Evolutionary conservation across 2,329 filamentous ascomycete genomes (phyloP).

Genomic region (Exophiala lecanii-corni): DNA sequence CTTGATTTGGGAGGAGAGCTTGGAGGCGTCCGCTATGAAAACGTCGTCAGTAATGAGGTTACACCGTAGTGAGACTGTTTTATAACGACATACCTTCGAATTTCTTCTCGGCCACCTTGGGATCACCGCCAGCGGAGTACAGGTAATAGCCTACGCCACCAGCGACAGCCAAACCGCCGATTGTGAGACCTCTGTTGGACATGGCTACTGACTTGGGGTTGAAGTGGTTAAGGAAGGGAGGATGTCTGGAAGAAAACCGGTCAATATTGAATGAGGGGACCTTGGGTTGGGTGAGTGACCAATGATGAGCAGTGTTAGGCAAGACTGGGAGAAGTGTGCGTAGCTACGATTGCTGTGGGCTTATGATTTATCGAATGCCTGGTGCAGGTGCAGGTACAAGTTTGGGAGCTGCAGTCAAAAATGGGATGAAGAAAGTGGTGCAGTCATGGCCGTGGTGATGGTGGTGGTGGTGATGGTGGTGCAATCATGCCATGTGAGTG

Average conservation of each 20-base stretch:
- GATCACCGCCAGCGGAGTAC: slow-evolving; percentile 76
- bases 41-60: no score
- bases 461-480: not conserved
- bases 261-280: slow-evolving; percentile 17
- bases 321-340: no score
- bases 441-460: no score
- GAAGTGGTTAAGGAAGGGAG: slow-evolving; percentile 24
- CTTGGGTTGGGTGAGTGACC: slow-evolving; percentile 3
- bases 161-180: slow-evolving; percentile 59
- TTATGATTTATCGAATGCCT: no score
- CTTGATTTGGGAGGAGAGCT: slow-evolving; percentile 62
- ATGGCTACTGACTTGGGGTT: slow-evolving; percentile 18
- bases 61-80: no score
- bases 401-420: no score
- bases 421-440: no score
- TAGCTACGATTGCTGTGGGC: no score
- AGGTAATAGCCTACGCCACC: slow-evolving; percentile 82
- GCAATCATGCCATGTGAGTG: not conserved
- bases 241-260: slow-evolving; percentile 19
- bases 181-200: slow-evolving; percentile 31
- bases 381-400: no score
- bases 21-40: slow-evolving; percentile 68
- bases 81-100: slow-evolving; percentile 62
- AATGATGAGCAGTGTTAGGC: not conserved
- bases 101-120: slow-evolving; percentile 79